These are phyloP conservation scores for Ustilago crameri DNA, from an alignment of 1,284 basidiomycete species.

Conservation along the genomic window DNA sequence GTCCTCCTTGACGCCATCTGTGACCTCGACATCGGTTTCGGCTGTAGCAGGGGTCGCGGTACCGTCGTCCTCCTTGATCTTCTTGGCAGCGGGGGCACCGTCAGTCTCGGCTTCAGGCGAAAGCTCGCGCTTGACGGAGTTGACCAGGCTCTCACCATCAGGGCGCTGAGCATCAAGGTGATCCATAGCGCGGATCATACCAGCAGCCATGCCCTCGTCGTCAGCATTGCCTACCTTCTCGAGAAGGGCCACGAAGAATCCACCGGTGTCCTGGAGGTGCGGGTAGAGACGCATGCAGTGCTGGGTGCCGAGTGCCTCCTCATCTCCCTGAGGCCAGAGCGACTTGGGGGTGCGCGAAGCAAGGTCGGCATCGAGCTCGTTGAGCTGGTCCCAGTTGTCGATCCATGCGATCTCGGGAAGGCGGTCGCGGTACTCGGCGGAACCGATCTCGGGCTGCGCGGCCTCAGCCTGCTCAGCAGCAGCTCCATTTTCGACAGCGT, in stretches of 20 bases:
- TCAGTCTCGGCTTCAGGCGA: constrained; percentile 43
- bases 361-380: constrained; percentile 57
- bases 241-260: constrained; percentile 94
- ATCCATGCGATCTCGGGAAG: constrained; percentile 62
- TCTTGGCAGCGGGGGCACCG: constrained; percentile 42
- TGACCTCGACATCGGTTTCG: constrained; percentile 16
- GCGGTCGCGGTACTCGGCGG: constrained; percentile 46
- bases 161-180: constrained; percentile 37
- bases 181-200: constrained; percentile 64
- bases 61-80: constrained; percentile 40
- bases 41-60: constrained; percentile 2
- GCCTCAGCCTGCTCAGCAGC: constrained; percentile 9
- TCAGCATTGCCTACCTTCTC: constrained; percentile 71
- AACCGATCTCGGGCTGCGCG: constrained; percentile 37
- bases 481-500: constrained; percentile 2
- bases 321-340: constrained; percentile 66
- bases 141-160: constrained; percentile 31
- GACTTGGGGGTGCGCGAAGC: constrained; percentile 56
- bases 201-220: constrained; percentile 62
- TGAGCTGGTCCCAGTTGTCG: constrained; percentile 59
- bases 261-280: constrained; percentile 95
- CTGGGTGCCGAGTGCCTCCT: constrained; percentile 54
- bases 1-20: constrained; percentile 45
- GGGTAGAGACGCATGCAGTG: constrained; percentile 75
- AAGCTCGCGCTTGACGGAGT: constrained; percentile 29